Evolutionary conservation across 768 basidiomycete species (phyloP).

Genomic region (Suillus variegatus): DNA sequence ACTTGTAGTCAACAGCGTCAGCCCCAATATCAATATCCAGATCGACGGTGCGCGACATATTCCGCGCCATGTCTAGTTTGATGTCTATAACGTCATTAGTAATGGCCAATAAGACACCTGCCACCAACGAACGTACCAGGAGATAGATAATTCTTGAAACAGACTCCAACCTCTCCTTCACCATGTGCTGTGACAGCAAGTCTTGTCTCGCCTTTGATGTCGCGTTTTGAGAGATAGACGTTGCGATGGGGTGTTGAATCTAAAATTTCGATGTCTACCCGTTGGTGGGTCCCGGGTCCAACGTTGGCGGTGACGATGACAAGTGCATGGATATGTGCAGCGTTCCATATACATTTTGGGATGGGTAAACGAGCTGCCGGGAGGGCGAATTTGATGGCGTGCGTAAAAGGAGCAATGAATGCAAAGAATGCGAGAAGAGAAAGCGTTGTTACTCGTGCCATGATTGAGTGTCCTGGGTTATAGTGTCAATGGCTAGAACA

Average conservation of each 20-base stretch:
- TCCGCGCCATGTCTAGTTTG: conserved; percentile 45
- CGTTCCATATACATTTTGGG: conserved; percentile 94
- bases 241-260: conserved; percentile 86
- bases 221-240: conserved; percentile 87
- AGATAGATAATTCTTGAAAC: conserved; percentile 82
- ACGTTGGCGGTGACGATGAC: conserved; percentile 97
- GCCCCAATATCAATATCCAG: conserved; percentile 97
- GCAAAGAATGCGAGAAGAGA: conserved; percentile 30
- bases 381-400: conserved; percentile 86
- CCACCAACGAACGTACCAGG: conserved; percentile 52
- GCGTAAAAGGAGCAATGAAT: conserved; percentile 27
- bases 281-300: conserved; percentile 70
- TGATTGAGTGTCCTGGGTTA: neutral
- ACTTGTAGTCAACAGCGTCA: conserved; percentile 99
- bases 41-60: conserved; percentile 74
- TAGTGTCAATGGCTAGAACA: neutral
- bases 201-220: conserved; percentile 87
- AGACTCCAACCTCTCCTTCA: conserved; percentile 94
- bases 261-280: conserved; percentile 92
- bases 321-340: conserved; percentile 80
- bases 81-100: conserved; percentile 38
- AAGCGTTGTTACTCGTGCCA: conserved; percentile 7
- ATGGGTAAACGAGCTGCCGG: conserved; percentile 71
- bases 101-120: neutral
- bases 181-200: conserved; percentile 92